Conservation (phyloP, 805 yeast species). For the Wickerhamiella sorbophila region DNA sequence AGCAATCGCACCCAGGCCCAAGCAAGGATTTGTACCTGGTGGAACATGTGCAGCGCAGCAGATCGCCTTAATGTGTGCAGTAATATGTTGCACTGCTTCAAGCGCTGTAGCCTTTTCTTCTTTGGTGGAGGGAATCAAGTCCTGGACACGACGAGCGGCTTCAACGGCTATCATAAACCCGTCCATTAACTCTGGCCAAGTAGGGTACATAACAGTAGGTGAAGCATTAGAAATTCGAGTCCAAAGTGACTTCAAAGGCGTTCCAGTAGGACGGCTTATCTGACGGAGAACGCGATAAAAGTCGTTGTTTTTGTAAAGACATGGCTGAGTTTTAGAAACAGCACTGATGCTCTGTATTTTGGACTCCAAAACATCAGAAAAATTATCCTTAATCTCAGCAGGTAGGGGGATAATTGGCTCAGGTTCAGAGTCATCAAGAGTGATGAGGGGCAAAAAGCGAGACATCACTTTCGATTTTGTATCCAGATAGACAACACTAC, state of each 20-base stretch:
- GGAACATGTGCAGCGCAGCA: constrained; percentile 2
- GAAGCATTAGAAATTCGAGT: neutral
- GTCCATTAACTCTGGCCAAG: constrained; percentile 1
- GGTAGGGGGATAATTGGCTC: neutral
- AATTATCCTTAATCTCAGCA: neutral
- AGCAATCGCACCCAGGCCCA: constrained; percentile 1
- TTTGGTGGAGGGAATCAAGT: neutral
- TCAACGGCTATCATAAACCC: neutral
- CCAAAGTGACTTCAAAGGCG: neutral
- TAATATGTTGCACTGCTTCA: neutral
- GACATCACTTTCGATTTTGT: neutral
- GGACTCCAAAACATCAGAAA: neutral
- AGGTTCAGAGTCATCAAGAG: neutral
- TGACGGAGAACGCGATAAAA: neutral
- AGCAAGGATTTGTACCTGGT: neutral
- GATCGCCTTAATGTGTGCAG: neutral
- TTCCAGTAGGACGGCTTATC: neutral
- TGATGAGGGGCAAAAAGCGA: neutral
- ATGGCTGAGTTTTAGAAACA: neutral
- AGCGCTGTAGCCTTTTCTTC: neutral
- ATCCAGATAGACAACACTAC: neutral
- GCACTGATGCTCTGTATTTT: neutral
- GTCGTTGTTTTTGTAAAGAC: constrained; percentile 2
- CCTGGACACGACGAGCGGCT: neutral
- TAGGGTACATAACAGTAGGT: neutral